A percentile compares a stretch with the other conserved stretches of the same genome.
Conservation (phyloP, 78 protist genomes). For the Dictyostelium capitatum region DNA sequence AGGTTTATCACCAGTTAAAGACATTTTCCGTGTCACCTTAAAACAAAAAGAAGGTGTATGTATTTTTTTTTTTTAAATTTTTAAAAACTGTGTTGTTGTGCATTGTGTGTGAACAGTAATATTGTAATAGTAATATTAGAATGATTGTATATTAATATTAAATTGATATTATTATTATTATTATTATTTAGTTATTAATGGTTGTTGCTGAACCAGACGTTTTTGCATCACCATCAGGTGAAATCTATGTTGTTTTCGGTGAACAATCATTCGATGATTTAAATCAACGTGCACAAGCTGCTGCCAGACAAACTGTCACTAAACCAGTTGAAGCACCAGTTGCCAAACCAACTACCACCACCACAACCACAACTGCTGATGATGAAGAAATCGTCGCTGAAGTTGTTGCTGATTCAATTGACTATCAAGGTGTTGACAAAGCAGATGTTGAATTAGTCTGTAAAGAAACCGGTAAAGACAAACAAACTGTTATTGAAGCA, state of each 20-base stretch:
- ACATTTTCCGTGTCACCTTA: constrained; percentile 92
- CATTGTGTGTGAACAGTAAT: no score
- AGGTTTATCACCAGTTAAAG: constrained; percentile 92
- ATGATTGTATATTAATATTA: neutral
- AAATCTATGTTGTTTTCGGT: constrained; percentile 97
- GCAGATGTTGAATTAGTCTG: constrained; percentile 95
- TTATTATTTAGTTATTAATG: constrained; percentile 86
- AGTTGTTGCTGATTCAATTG: constrained; percentile 85
- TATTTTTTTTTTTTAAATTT: constrained; percentile 19
- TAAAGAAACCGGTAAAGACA: constrained; percentile 90
- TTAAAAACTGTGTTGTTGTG: no score
- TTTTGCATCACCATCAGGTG: constrained; percentile 83
- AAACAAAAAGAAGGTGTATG: constrained; percentile 45
- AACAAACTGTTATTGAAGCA: constrained; percentile 93
- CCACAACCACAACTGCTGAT: neutral
- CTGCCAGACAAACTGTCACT: constrained; percentile 12
- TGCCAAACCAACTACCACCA: constrained; percentile 17
- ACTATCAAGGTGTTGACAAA: constrained; percentile 88
- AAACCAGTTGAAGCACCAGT: neutral
- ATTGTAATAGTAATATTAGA: neutral
- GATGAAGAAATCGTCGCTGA: constrained; percentile 66
- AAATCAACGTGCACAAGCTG: constrained; percentile 15
- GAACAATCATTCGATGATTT: constrained; percentile 95
- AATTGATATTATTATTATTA: no score
- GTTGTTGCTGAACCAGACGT: constrained; percentile 96